Conservation (phyloP, 129 eudicot species). For the Pulicaria dysenterica region DNA sequence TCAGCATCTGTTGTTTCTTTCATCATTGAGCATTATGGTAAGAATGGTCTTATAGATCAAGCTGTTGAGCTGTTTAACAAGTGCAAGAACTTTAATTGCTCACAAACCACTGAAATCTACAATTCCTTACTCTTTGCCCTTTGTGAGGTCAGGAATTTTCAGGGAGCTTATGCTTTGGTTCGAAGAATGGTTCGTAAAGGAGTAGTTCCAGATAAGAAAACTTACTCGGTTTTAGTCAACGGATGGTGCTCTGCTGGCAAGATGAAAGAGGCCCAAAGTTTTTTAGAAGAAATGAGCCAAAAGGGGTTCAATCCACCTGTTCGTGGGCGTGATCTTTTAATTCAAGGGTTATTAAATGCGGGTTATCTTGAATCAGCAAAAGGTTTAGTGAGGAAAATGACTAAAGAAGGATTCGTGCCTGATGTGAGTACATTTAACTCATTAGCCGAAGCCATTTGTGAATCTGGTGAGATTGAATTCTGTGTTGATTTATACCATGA, state of each 20-base stretch:
- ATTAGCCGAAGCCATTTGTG: constrained; percentile 67
- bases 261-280: constrained; percentile 83
- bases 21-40: constrained; percentile 83
- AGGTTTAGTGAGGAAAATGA: constrained; percentile 89
- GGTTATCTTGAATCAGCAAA: constrained; percentile 91
- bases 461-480: constrained; percentile 77
- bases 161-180: constrained; percentile 85
- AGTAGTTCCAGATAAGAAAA: constrained; percentile 67
- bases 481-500: constrained; percentile 66
- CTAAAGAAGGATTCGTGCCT: constrained; percentile 85
- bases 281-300: constrained; percentile 86
- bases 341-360: constrained; percentile 83
- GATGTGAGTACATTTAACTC: constrained; percentile 83
- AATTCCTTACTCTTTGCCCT: constrained; percentile 78
- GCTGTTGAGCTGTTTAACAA: constrained; percentile 88
- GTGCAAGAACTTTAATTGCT: constrained; percentile 57
- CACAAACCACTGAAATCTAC: constrained; percentile 70
- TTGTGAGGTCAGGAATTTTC: constrained; percentile 86
- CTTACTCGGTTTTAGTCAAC: constrained; percentile 75
- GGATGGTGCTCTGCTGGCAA: constrained; percentile 98
- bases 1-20: constrained; percentile 67
- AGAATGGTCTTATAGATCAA: constrained; percentile 71
- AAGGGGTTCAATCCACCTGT: constrained; percentile 93
- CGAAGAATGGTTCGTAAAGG: constrained; percentile 86
- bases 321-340: constrained; percentile 84